Evolutionary conservation across 1,139 yeast species (phyloP).

Genomic region (Blastobotrys ciferrii): DNA sequence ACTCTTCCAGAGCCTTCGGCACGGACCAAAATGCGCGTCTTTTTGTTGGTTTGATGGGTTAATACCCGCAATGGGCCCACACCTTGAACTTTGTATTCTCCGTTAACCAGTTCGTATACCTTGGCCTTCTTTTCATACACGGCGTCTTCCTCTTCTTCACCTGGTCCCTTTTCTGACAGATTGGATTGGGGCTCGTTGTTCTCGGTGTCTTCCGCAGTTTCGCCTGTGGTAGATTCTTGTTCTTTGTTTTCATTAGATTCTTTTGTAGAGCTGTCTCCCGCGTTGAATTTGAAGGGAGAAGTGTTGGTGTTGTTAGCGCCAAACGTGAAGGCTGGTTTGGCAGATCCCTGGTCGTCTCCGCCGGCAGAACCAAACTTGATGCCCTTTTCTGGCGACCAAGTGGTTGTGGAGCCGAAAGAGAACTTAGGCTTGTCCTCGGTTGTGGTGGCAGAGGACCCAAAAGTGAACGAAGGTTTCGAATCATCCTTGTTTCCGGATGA

Average conservation of each 20-base stretch:
- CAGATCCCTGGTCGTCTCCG: slow-evolving; percentile 14
- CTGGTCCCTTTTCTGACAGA: slow-evolving; percentile 54
- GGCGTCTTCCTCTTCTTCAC: slow-evolving; percentile 79
- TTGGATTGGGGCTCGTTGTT: slow-evolving; percentile 32
- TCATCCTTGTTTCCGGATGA: slow-evolving; percentile 21
- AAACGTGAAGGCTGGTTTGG: slow-evolving; percentile 17
- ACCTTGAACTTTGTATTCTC: slow-evolving; percentile 49
- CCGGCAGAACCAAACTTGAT: slow-evolving; percentile 35
- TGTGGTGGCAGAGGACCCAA: slow-evolving; percentile 21
- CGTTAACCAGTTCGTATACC: slow-evolving; percentile 53
- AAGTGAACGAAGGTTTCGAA: slow-evolving; percentile 34
- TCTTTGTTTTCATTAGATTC: slow-evolving; percentile 4
- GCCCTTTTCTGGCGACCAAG: slow-evolving; percentile 39
- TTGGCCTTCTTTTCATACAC: slow-evolving; percentile 69
- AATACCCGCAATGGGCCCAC: slow-evolving; percentile 79
- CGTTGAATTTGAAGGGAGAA: slow-evolving; percentile 4
- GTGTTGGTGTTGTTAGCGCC: slow-evolving; percentile 21
- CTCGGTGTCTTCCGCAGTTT: slow-evolving; percentile 20
- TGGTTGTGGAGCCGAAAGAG: slow-evolving; percentile 17
- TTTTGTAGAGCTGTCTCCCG: slow-evolving; percentile 13
- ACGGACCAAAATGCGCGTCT: slow-evolving; percentile 71
- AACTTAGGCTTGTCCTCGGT: slow-evolving; percentile 20
- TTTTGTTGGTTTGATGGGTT: slow-evolving; percentile 54
- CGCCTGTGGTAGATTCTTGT: slow-evolving; percentile 11
- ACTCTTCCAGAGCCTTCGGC: slow-evolving; percentile 88